phyloP scores from a whole-genome alignment of 352 stramenopile genomes.

The Pythium dissimile region DNA sequence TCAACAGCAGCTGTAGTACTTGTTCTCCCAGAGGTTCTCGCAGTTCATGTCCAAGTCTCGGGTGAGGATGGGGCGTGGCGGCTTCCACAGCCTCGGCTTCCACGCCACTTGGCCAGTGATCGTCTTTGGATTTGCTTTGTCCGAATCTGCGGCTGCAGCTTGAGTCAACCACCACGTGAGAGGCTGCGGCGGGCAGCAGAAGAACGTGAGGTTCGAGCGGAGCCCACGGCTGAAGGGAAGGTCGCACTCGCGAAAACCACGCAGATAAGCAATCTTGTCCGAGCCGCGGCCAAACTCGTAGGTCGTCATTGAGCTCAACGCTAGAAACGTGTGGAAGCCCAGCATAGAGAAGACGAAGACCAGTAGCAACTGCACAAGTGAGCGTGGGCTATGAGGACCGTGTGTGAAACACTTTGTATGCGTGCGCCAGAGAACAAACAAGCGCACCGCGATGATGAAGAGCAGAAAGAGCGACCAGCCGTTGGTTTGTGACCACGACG shows the following conservation, averaged over 20 bases:
- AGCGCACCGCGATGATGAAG: constrained; percentile 28
- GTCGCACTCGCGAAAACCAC: constrained; percentile 56
- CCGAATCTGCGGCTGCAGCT: background rate
- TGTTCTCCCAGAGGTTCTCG: constrained; percentile 60
- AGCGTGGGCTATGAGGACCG: background rate
- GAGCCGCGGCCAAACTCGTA: constrained; percentile 60
- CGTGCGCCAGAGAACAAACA: background rate
- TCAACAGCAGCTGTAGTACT: constrained; percentile 64
- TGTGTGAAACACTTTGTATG: background rate
- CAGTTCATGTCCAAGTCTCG: constrained; percentile 43
- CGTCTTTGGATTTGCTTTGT: background rate
- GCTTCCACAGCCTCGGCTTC: constrained; percentile 23
- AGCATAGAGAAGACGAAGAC: constrained; percentile 16
- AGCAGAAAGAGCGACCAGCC: constrained; percentile 18
- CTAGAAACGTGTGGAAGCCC: constrained; percentile 47
- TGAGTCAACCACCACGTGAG: background rate
- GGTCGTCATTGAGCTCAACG: constrained; percentile 59
- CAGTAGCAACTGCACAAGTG: constrained; percentile 15
- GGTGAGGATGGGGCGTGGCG: constrained; percentile 30
- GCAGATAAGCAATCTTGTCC: constrained; percentile 61
- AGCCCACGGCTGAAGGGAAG: constrained; percentile 62
- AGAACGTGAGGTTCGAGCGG: constrained; percentile 32
- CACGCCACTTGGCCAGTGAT: constrained; percentile 6
- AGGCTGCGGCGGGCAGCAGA: constrained; percentile 27
- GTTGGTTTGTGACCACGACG: constrained; percentile 26